Conservation (phyloP, 768 basidiomycete genomes). For the Russula abietina region DNA sequence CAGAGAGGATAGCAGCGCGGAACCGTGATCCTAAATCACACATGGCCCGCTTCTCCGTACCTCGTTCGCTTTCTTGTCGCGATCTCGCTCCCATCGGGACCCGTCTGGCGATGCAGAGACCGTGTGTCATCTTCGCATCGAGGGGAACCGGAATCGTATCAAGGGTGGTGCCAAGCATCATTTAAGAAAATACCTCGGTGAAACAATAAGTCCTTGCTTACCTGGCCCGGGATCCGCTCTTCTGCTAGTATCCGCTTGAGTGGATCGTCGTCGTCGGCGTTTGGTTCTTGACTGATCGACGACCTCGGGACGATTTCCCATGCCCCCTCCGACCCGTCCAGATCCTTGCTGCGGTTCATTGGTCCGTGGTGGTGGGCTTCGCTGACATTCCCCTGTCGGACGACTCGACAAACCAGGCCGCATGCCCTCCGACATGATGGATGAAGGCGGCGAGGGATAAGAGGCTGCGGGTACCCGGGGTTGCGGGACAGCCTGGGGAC, state of each 20-base stretch:
- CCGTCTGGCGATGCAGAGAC: neutral
- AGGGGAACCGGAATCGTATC: neutral
- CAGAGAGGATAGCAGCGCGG: neutral
- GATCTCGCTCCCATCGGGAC: neutral
- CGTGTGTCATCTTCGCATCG: too few relatives aligned
- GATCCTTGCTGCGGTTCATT: neutral
- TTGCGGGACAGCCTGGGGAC: too few relatives aligned
- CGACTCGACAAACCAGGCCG: neutral
- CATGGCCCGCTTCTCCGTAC: neutral
- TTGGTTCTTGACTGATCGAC: neutral
- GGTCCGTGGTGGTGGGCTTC: neutral
- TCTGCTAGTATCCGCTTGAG: neutral
- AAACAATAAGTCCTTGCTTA: neutral
- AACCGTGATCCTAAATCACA: neutral
- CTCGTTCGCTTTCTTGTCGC: slow-evolving; percentile 1
- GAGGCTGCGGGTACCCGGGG: neutral
- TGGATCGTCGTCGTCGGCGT: neutral
- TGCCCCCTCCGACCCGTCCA: neutral
- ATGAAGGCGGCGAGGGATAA: neutral
- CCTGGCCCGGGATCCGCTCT: neutral
- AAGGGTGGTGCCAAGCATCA: too few relatives aligned
- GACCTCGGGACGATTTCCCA: neutral
- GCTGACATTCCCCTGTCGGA: neutral
- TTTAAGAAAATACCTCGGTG: neutral
- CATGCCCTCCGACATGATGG: neutral